Evolutionary conservation across 2,329 filamentous ascomycete genomes (phyloP), one percentile per base, ranked within the genome.

Genomic region (Harringtonia lauricola): DNA sequence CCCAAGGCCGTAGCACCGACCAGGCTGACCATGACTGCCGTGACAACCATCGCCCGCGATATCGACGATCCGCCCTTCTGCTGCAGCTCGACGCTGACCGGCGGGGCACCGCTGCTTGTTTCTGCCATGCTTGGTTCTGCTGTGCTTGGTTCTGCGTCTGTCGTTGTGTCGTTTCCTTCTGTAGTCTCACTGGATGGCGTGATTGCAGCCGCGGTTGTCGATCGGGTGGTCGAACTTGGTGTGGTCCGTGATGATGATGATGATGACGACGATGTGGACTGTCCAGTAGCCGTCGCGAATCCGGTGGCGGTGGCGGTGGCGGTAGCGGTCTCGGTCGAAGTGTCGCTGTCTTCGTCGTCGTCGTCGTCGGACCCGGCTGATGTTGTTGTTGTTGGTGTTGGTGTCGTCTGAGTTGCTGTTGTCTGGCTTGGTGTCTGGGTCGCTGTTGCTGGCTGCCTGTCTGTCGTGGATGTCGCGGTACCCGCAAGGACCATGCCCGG

Each of bases 401-500:
- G n/a, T n/a, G 36, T 37, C 22, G 36, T 28, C 8, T 22, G 18
- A 15, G 36, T 18, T 7, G 9, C n/a, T 12, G 36, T 19, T 3
- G 14, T 12, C 19, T 12, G 14, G 14, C 17, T 36, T 21, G 36
- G 10, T 8, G 36, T 41, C 15, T 24, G 8, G 19, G 21, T 38
- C 6, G 21, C 19, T 17, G 21, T 18, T n/a, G 26, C 17, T 14
- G 29, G 28, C 18, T 24, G 14, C 14, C 24, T 19, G 8, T 22
- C 9, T 2, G 39, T 2, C 1, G 41, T 29, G 2, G 49, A 12
- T 14, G 34, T 21, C 6, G 48, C n/a, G 14, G 15, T 24, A 17
- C 35, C 48, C 14, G 47, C 53, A 12, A 58, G 45, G 6, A 40
- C 46, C 14, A 60, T 47, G 8, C 59, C 59, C 0, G 62, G 60